Percentiles rank a stretch among this genome's conserved stretches.
phyloP scores from a whole-genome alignment of 768 basidiomycete genomes.

The Hypholoma fasciculare region DNA sequence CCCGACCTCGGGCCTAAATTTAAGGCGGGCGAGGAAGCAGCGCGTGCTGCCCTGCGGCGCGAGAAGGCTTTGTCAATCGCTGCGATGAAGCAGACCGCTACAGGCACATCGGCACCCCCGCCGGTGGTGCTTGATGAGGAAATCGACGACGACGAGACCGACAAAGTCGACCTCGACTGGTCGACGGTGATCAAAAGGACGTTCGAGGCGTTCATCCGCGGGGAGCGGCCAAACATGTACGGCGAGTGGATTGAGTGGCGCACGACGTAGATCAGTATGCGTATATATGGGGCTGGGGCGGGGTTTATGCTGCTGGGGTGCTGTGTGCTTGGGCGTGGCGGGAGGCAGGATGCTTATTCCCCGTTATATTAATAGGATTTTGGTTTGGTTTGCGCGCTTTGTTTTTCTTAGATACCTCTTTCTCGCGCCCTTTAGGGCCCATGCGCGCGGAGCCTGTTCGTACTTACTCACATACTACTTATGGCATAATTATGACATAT shows the following conservation, averaged over 20 bases:
- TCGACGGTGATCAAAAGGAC: constrained; percentile 88
- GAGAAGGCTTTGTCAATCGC: constrained; percentile 25
- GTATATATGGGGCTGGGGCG: not conserved
- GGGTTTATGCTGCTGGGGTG: not conserved
- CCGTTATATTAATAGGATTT: not conserved
- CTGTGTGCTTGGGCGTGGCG: not conserved
- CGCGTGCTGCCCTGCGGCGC: constrained; percentile 43
- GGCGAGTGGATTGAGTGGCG: constrained; percentile 67
- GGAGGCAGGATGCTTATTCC: not conserved
- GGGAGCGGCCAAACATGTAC: constrained; percentile 91
- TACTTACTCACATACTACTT: constrained; percentile 1
- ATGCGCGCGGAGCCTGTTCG: not conserved
- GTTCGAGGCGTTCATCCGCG: constrained; percentile 88
- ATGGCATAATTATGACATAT: not conserved
- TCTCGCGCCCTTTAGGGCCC: not conserved
- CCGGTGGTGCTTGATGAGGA: constrained; percentile 14
- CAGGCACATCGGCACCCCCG: constrained; percentile 7
- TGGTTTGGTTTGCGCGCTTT: not conserved
- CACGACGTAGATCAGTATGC: constrained; percentile 1
- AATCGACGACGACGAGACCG: constrained; percentile 43
- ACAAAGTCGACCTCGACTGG: constrained; percentile 85
- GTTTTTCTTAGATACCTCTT: not conserved
- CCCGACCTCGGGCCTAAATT: constrained; percentile 87
- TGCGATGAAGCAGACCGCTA: constrained; percentile 14
- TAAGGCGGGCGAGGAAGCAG: constrained; percentile 67